Evolutionary conservation across 2,329 filamentous ascomycete genomes (phyloP), one percentile per base, ranked within the genome.

Genomic region (Epichloe festucae): DNA sequence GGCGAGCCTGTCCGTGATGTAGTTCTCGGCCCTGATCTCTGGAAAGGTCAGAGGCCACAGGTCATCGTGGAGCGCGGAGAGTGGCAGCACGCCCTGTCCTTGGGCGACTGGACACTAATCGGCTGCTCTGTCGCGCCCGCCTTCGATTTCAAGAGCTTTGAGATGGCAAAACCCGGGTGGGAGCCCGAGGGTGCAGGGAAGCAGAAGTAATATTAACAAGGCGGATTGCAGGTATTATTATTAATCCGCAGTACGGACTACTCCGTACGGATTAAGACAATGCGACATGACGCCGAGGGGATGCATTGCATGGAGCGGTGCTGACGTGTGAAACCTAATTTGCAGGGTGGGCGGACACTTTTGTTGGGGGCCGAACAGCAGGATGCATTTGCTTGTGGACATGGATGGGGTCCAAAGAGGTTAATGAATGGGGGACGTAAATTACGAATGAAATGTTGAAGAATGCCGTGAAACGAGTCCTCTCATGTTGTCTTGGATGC

Each of bases 71-170:
- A 63, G 6, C 65, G 62, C 48, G 55, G 60, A 14, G 65, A 68
- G 52, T 77, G 74, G 73, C 74, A 76, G 63, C 63, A 67, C 36
- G 73, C 73, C 1, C 62, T 59, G 51, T 74, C 71, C 44, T 53
- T 65, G 36, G 74, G 74, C 1, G 59, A 67, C 3, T 77, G 73
- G 73, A 75, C 73, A 4, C 62, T 77, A 15, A 72, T 76, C 1
- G 74, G 70, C 4, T 62, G 58, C 40, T 62, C 61, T 8, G 60
- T 62, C 21, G 60, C 60, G 12, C 63, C 63, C 3, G 63, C 52
- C 3, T 65, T 64, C 42, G 53, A 54, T 31, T 58, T 62, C 48
- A 58, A 60, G 21, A 53, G 52, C 23, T 65, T 63, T 49, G 62
- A 64, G 53, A 63, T 65, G 61, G 62, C 62, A 2, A 21, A 58